Conservation (phyloP, 116 monocot species). For the Iris pallida region DNA sequence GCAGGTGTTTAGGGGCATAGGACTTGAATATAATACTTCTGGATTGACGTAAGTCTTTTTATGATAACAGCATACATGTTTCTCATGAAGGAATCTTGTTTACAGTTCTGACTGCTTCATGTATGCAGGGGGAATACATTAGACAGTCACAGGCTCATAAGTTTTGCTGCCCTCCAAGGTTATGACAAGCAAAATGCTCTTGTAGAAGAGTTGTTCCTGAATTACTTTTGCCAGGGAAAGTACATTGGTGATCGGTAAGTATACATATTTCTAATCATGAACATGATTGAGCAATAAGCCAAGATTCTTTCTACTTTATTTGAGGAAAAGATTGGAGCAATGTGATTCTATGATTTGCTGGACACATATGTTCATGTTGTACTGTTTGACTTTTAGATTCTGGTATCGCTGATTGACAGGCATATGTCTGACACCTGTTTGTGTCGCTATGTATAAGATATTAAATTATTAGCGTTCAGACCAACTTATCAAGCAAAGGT, state of each 20-base stretch:
- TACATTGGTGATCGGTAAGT: constrained; percentile 75
- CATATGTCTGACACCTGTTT: too few species aligned
- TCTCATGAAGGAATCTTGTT: neutral
- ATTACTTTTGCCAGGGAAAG: constrained; percentile 74
- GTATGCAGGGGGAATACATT: constrained; percentile 71
- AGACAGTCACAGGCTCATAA: constrained; percentile 86
- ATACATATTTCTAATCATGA: neutral
- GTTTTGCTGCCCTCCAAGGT: constrained; percentile 72
- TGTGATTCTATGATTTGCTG: too few species aligned
- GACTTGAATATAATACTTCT: constrained; percentile 62
- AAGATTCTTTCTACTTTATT: too few species aligned
- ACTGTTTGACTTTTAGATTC: too few species aligned
- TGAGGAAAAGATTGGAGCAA: too few species aligned
- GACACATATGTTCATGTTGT: too few species aligned
- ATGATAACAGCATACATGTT: neutral
- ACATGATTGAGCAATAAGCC: too few species aligned
- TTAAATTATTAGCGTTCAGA: too few species aligned
- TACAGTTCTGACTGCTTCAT: neutral
- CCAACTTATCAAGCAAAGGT: too few species aligned
- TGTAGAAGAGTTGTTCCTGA: constrained; percentile 70
- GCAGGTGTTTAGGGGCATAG: constrained; percentile 68
- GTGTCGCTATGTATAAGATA: too few species aligned
- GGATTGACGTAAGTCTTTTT: constrained; percentile 64
- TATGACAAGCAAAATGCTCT: constrained; percentile 76
- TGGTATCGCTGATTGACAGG: too few species aligned